Base-by-base conservation (phyloP, 1,284 basidiomycete species). In the Sporisorium scitamineum region DNA sequence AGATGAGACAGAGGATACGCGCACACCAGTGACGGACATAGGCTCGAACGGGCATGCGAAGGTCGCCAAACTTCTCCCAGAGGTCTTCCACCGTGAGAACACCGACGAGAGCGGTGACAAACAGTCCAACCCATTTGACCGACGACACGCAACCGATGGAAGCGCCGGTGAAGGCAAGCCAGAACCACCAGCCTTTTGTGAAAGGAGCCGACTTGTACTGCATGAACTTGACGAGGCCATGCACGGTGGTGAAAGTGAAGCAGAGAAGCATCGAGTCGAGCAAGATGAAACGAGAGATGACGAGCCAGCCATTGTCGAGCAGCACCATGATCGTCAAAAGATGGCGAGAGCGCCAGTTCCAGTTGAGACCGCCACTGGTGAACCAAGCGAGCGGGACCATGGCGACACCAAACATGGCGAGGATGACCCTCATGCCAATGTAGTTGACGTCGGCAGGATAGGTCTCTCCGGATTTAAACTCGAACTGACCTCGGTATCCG, bases 331-430 rank as follows among this genome's bases (percentile, higher is more conserved):
- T 86, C 0, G 96, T 93, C 34, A 96, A 93, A 68, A 97, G 87
- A 88, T 99, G 96, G 76, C 93, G 92, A 11, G 93, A 92, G 88
- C 92, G 92, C 85, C 90, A 89, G 78, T 92, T 94, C 92, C 98
- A 94, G 11, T 94, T 93, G 37, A 99, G 88, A 86, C 97, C 95
- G n/a, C 94, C 92, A 8, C 94, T 92, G 0, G 97, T 99, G 84
- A 93, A 95, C 95, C 95, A 99, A 0, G 92, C 94, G 18, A 99
- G 88, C 0, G 97, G 96, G 0, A 99, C 96, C 90, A 99, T 92
- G 4, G 91, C 92, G 18, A 97, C 94, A 52, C 97, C 96, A 85
- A 97, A 98, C 63, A 90, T 91, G 4, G 96, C 95, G 84, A 99
- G 88, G 87, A 98, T 92, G 61, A 98, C 92, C 37, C 97, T 90